Base-by-base conservation (phyloP, 306 rosid species). In the Cucurbita pepo region DNA sequence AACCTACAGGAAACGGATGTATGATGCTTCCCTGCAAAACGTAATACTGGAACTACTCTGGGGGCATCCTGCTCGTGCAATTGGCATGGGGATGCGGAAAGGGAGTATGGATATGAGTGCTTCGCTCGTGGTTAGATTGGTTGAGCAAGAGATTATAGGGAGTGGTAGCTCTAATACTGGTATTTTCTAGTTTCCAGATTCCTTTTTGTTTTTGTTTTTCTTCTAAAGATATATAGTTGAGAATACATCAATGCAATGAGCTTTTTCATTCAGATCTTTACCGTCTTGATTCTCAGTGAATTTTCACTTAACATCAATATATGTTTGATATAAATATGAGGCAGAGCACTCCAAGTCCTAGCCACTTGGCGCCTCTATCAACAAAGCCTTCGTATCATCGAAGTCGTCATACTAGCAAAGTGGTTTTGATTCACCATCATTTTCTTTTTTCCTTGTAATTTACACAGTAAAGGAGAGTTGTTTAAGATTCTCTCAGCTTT, bases 91-190 rank as follows among this genome's bases (percentile, higher is more conserved):
- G 51, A 9, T 22, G 56, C 25, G 3, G 18, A 47, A 47, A 80
- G 79, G 81, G 72, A 44, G 61, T 78, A 18, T 74, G 77, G 79
- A 76, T 76, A 55, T 74, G 76, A 76, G 78, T 81, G 83, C 59
- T 69, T 77, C 67, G 72, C 65, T 47, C 45, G 63, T 82, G 75
- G 73, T 36, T 36, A 57, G 74, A 79, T 81, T 63, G 70, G 69
- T 52, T 84, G 73, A 78, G 80, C 85, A 69, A 79, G 81, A 64
- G 77, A 79, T 63, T 8, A 67, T 66, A 75, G 64, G 69, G 76
- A 83, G 47, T 69, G 25, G 57, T 48, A 81, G 85, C 86, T 75
- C 70, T 30, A 48, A 48, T 67, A 54, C 52, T 47, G 76, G 75
- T 63, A 74, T 61, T 67, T 52, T 34, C 77, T 76, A 67, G 77